These are phyloP conservation scores for Chaetomium olivaceum DNA, from an alignment of 2,329 filamentous ascomycete genomes.

Conservation along the genomic window DNA sequence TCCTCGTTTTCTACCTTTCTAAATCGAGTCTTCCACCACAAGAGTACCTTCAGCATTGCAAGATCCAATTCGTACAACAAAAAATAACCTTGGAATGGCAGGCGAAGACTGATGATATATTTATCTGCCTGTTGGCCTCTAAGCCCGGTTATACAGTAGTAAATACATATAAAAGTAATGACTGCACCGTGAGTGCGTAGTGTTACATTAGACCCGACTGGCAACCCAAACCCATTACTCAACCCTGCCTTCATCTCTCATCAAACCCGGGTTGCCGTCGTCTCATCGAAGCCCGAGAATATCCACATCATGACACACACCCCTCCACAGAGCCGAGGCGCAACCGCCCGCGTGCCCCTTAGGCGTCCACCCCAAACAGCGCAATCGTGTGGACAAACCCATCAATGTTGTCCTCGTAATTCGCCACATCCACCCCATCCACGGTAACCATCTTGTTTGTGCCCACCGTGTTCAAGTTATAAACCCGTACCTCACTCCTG, in stretches of 20 bases:
- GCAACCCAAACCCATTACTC: slow-evolving; percentile 2
- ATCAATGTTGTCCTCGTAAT: slow-evolving; percentile 29
- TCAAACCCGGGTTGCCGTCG: slow-evolving; percentile 4
- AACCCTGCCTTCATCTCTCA: slow-evolving; percentile 4
- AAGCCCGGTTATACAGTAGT: neutral
- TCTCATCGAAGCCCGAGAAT: neutral
- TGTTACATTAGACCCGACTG: neutral
- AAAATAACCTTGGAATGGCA: neutral
- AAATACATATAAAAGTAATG: slow-evolving; percentile 3
- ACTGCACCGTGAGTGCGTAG: neutral
- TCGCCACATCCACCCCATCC: slow-evolving; percentile 32
- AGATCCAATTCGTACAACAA: too few species aligned
- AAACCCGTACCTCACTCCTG: slow-evolving; percentile 42
- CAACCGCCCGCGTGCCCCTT: neutral
- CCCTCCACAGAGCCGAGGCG: neutral
- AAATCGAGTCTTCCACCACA: too few species aligned
- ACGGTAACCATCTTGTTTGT: slow-evolving; percentile 42
- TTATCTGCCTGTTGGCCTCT: neutral
- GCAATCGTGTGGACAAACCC: slow-evolving; percentile 33
- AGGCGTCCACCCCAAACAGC: slow-evolving; percentile 23
- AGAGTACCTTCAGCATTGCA: too few species aligned
- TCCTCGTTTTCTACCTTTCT: too few species aligned
- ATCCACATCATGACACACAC: neutral
- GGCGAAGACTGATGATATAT: neutral
- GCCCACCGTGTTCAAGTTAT: slow-evolving; percentile 51